Evolutionary conservation across 108 stramenopile species (phyloP), one percentile per base, ranked within the genome.

Genomic region (Schizochytrium sp.): DNA sequence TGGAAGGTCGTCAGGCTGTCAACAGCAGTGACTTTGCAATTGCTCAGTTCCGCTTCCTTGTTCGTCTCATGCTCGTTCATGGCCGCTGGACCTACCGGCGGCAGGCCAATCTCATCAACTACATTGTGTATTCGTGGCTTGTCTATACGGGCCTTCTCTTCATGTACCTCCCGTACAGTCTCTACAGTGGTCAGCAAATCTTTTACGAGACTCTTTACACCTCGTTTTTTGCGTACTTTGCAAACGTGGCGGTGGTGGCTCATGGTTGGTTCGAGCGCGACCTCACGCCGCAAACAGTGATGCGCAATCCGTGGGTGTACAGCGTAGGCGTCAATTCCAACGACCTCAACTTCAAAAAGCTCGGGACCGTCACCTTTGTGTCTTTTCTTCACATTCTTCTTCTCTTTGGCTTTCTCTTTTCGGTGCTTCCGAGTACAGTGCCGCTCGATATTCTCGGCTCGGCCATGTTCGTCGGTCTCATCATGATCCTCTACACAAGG

Each of bases 341-440:
- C 43, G 87, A 91, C 71, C 89, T 91, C 23, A 91, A 69, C 69
- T 95, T 97, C 60, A 90, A 95, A 88, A 92, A 93, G 87, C 97
- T 95, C 72, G 92, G 95, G 34, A 94, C 97, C 72, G 90, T 98
- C 6, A 98, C 95, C 91, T 96, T 96, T 57, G 97, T 98, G 92
- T 98, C 97, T 95, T 97, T 98, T 90, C 97, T 98, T 90, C 95
- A 97, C 58, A 93, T 97, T 12, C 92, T 98, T 88, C 95, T 96
- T 47, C 91, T 93, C 89, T 94, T 94, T 63, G 88, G 97, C 28
- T 97, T 94, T 90, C 90, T 92, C 90, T 94, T 91, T 88, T 51
- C 48, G 34, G 60, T 87, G 44, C 90, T 72, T 45, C 72, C 91
- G 14, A 90, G 91, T 25, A 91, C 89, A 44, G 92, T 91, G 21